Conservation (phyloP, 2,329 filamentous ascomycete species). For the Dothistroma pini region DNA sequence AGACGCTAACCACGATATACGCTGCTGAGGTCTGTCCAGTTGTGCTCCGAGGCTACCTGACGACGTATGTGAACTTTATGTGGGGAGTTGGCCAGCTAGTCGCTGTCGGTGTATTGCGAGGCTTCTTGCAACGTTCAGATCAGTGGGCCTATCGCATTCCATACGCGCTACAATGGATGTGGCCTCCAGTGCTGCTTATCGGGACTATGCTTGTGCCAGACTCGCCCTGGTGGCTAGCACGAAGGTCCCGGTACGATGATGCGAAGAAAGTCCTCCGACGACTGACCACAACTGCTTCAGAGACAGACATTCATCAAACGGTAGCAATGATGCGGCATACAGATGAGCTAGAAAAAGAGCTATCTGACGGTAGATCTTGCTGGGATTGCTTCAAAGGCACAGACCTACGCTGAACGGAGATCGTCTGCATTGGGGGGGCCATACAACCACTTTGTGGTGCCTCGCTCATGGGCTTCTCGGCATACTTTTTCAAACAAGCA, state of each 20-base stretch:
- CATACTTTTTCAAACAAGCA: slow-evolving; percentile 38
- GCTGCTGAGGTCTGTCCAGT: slow-evolving; percentile 63
- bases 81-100: slow-evolving; percentile 60
- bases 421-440: slow-evolving; percentile 31
- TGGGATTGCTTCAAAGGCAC: slow-evolving; percentile 37
- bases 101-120: slow-evolving; percentile 36
- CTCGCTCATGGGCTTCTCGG: slow-evolving; percentile 33
- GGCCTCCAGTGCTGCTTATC: slow-evolving; percentile 34
- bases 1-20: slow-evolving; percentile 52
- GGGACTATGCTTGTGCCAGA: slow-evolving; percentile 30
- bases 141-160: slow-evolving; percentile 42
- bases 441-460: slow-evolving; percentile 35
- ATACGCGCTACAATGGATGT: slow-evolving; percentile 50
- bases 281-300: slow-evolving; percentile 26
- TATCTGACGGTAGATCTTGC: slow-evolving; percentile 29
- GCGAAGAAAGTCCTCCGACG: slow-evolving; percentile 25
- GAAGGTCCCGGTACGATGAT: slow-evolving; percentile 28
- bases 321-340: slow-evolving; percentile 29
- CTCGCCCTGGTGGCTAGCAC: slow-evolving; percentile 33
- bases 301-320: slow-evolving; percentile 22
- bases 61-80: slow-evolving; percentile 58
- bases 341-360: slow-evolving; percentile 31
- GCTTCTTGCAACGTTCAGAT: slow-evolving; percentile 17
- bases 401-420: slow-evolving; percentile 37
- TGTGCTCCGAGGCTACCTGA: slow-evolving; percentile 55